Conservation (phyloP, 495 filamentous ascomycete species). For the Xylaria cubensis region DNA sequence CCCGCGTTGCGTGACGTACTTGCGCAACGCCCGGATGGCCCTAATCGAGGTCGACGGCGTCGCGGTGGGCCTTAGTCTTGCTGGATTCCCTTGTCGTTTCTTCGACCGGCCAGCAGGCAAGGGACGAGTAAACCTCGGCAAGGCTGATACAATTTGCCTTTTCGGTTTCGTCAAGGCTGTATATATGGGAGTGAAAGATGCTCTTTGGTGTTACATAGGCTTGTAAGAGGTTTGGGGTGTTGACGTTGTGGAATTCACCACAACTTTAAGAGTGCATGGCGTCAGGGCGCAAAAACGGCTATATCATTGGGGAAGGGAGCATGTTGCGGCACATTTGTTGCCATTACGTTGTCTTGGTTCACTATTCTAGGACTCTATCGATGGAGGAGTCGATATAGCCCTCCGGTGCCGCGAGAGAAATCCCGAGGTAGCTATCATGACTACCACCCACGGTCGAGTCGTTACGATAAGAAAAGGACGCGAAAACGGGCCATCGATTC, state of each 20-base stretch:
- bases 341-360: background rate
- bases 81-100: background rate
- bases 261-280: conserved; percentile 26
- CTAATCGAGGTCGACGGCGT: conserved; percentile 80
- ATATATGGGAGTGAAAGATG: conserved; percentile 15
- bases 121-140: background rate
- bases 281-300: conserved; percentile 35
- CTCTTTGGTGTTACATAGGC: background rate
- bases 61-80: conserved; percentile 50
- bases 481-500: background rate
- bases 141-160: background rate
- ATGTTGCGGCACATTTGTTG: conserved; percentile 22
- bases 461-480: conserved; percentile 3
- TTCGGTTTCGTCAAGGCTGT: conserved; percentile 15
- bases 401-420: background rate
- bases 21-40: conserved; percentile 82
- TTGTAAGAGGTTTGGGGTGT: conserved; percentile 15
- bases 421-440: background rate
- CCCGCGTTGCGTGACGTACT: conserved; percentile 78
- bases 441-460: background rate
- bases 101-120: background rate
- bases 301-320: conserved; percentile 37
- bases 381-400: background rate
- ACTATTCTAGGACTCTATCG: background rate
- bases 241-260: conserved; percentile 15